Evolutionary conservation across 169 alveolate species (phyloP), one percentile per base, ranked within the genome.

Genomic region (Cryptosporidium ryanae): DNA sequence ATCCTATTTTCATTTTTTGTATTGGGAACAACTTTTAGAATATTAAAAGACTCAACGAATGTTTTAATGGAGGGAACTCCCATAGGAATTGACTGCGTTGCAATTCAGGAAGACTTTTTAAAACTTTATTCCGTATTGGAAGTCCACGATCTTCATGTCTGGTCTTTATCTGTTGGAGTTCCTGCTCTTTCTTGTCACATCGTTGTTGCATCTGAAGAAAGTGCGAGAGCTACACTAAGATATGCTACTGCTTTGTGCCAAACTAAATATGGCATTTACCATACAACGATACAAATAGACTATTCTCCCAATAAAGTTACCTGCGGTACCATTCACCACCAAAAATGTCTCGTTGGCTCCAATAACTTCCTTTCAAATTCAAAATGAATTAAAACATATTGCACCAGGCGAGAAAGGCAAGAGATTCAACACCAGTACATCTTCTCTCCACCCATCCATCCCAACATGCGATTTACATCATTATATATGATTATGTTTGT

Each of bases 1-100:
- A 92, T 95, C 82, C 57, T 97, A 25, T 97, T 97, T 82, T 95
- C 98, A 61, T 91, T 96, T 48, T 84, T 97, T 57, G 98, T 97
- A 27, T 90, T 96, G 34, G 93, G 94, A 64, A 97, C 99, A 32
- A 97, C 99, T 21, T 81, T 96, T 27, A 95, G 96, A 21, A 95
- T 96, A 34, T 84, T 96, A 57, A 94, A 92, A 76, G 99, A 97
- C 84, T 96, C 97, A 32, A 82, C 96, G 25, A 94, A 90, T 82
- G 98, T 97, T 21, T 90, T 97, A 48, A 96, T 97, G 98, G 99
- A 97, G 90, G 98, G 98, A 15, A 84, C 97, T 31, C 99, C 99
- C 13, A 70, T 82, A 12, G 94, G 95, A 55, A 81, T 95, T 54
- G 96, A 96, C 84, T 90, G 93, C 21, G 95, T 93, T 5, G 93